Base-by-base conservation (phyloP, 768 basidiomycete genomes). In the Rhodotorula taiwanensis region DNA sequence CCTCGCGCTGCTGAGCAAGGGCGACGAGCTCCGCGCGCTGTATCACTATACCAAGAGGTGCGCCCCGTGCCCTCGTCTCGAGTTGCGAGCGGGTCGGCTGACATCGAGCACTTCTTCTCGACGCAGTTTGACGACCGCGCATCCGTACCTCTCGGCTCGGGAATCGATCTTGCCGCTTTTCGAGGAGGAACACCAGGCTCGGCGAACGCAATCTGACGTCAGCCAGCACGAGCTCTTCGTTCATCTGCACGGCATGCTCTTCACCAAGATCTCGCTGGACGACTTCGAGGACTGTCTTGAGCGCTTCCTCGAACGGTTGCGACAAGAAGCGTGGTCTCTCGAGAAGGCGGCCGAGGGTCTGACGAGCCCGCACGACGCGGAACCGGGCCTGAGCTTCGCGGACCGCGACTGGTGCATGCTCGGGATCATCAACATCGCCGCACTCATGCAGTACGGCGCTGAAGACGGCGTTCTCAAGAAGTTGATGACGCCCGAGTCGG, bases 31-130 rank as follows among this genome's bases (percentile, higher is more conserved):
- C 23, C 80, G 87, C 15, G 86, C 85, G 0, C 81, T 95, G 8
- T 97, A 99, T 73, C 95, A 99, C 74, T 97, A 93, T 68, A 82
- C 85, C 13, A 95, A 95, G 77, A 94, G 93, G 93, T 92, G 31
- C 47, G 83, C 75, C 6, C 27, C 7, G 14, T 20, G 9, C 6
- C 1, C 20, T 31, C 21, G 30, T 44, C 33, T 18, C 43, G 11
- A n/a, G n/a, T n/a, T n/a, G n/a, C 69, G 58, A 45, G 41, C 52
- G 28, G 16, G 42, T 5, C 41, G 2, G 33, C 11, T 55, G 28
- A 72, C 36, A n/a, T 10, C 27, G 15, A 39, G 10, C 16, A 9
- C 10, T 10, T 16, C 10, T 16, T 39, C 10, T 39, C 23, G 11
- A 20, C 23, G 23, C 72, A 98, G 94, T 75, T 83, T 99, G 81